Percentiles rank a stretch among this genome's conserved stretches.
Evolutionary conservation across 2,329 filamentous ascomycete genomes (phyloP).

Genomic region (Xylariales sp.): DNA sequence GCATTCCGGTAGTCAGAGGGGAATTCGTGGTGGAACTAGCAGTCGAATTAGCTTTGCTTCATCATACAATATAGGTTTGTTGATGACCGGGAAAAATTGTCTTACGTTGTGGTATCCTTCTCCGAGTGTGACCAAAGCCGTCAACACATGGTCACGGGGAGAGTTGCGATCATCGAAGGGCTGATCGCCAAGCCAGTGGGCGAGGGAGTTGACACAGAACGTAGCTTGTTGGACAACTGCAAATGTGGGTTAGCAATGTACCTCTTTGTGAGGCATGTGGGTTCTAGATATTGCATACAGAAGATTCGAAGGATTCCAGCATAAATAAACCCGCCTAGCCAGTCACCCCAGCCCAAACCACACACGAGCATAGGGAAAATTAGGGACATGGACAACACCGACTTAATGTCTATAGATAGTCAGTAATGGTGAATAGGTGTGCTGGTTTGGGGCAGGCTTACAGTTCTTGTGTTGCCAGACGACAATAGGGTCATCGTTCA

Average conservation of each 20-base stretch:
- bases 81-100: neutral
- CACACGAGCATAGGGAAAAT: slow-evolving; percentile 60
- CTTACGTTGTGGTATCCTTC: slow-evolving; percentile 74
- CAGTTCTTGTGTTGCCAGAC: slow-evolving; percentile 62
- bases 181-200: slow-evolving; percentile 69
- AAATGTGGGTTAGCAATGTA: slow-evolving; percentile 5
- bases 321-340: slow-evolving; percentile 62
- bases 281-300: slow-evolving; percentile 39
- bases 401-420: slow-evolving; percentile 54
- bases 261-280: neutral
- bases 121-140: slow-evolving; percentile 73
- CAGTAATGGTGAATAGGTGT: slow-evolving; percentile 4
- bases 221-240: slow-evolving; percentile 62
- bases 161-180: slow-evolving; percentile 79
- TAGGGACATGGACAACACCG: slow-evolving; percentile 59
- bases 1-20: slow-evolving; percentile 78
- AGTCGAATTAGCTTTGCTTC: slow-evolving; percentile 9
- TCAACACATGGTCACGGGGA: slow-evolving; percentile 75
- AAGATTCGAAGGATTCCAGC: slow-evolving; percentile 63
- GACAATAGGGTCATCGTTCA: slow-evolving; percentile 63
- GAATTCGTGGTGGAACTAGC: slow-evolving; percentile 75
- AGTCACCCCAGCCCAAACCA: slow-evolving; percentile 61
- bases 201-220: slow-evolving; percentile 66
- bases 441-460: slow-evolving; percentile 11
- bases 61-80: neutral